Evolutionary conservation across 2,329 filamentous ascomycete species (phyloP), one percentile per base, ranked within the genome.

Genomic region (Hypoxylon sp.): DNA sequence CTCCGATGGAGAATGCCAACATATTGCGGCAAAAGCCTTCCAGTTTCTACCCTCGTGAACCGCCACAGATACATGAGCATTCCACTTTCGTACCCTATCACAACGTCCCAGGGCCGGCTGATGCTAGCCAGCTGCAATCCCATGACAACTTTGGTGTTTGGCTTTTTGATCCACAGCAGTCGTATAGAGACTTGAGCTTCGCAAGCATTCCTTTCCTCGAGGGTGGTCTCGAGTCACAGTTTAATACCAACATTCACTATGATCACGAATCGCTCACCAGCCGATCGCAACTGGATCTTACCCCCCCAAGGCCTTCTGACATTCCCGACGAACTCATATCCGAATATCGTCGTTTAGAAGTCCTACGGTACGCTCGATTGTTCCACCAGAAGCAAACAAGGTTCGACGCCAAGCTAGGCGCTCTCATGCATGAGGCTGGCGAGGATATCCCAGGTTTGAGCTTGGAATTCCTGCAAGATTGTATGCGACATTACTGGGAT

Each of bases 401-500:
- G 26, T 71, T 71, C 25, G 71, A 77, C 21, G 55, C 67, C 1
- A 62, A 57, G 20, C 31, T 65, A 3, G 55, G 49, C 3, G 56
- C 65, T 19, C 60, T 77, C 1, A 65, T 74, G 5, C 71, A 69
- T 4, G 73, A 76, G 20, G 69, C 67, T 21, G 70, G 66, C 8
- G 74, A 71, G n/a, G 76, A 79, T 56, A 47, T 75, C 4, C 73
- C 76, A 0, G 71, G 68, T 1, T 73, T 96, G 55, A 90, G 84
- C 66, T 70, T 91, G 38, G 84, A 89, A 37, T 92, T 93, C 83
- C 87, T 96, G 80, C 86, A 90, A 64, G 88, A 88, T 9, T 96
- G 92, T 64, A 82, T 93, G 55, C 81, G 84, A n/a, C 90, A 90
- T 32, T 97, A 90, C 70, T 97, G 91, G 91, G 83, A 88, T 41